Conservation (phyloP, 2,329 filamentous ascomycete species). For the Emmonsiellopsis sp. region DNA sequence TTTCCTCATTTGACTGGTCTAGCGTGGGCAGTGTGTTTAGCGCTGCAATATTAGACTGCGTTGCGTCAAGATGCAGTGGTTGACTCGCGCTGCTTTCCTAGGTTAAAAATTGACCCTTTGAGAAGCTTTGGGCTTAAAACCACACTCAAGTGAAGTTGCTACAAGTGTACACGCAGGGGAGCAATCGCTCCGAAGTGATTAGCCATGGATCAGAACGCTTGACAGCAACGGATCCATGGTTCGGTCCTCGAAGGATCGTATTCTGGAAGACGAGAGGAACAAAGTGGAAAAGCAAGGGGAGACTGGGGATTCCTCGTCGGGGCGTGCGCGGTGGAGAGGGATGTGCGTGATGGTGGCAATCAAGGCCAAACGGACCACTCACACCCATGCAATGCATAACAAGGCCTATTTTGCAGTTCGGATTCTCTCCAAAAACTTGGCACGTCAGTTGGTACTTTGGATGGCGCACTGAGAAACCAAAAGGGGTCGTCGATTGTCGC, state of each 20-base stretch:
- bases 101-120: too few relatives aligned
- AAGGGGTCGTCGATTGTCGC: too few relatives aligned
- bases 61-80: too few relatives aligned
- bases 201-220: neutral
- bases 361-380: neutral
- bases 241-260: neutral
- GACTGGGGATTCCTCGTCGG: neutral
- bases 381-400: neutral
- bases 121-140: too few relatives aligned
- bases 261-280: neutral
- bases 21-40: neutral
- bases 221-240: neutral
- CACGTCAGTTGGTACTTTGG: neutral
- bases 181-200: too few relatives aligned
- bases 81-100: too few relatives aligned
- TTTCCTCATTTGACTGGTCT: neutral
- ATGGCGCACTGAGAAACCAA: neutral
- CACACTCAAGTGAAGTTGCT: too few relatives aligned
- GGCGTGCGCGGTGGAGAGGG: too few relatives aligned
- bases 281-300: neutral
- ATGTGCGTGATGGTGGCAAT: neutral
- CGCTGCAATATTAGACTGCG: too few relatives aligned
- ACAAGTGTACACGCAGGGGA: too few relatives aligned
- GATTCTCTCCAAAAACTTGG: neutral
- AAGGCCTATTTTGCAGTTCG: neutral